A percentile compares a stretch with the other conserved stretches of the same genome.
phyloP scores from a whole-genome alignment of 1,284 basidiomycete genomes.

The Irpex sp. region DNA sequence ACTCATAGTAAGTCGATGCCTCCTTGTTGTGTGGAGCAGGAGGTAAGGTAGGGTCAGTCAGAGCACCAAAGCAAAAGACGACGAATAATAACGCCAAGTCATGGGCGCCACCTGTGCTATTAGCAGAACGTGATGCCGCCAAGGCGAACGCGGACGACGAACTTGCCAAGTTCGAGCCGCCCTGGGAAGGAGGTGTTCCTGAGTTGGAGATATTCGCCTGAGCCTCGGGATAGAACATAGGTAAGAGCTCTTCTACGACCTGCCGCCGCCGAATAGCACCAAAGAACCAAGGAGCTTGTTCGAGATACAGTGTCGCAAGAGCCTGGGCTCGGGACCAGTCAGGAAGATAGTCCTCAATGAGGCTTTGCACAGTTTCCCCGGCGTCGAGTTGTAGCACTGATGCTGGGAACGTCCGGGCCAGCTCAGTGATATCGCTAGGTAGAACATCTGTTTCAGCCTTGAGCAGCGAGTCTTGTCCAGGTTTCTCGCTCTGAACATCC shows the following conservation, averaged over 20 bases:
- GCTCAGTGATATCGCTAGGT: constrained; percentile 33
- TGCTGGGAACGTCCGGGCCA: constrained; percentile 35
- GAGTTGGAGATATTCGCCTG: not conserved
- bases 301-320: constrained; percentile 61
- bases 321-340: constrained; percentile 50
- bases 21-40: constrained; percentile 53
- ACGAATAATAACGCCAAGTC: constrained; percentile 54
- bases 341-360: constrained; percentile 50
- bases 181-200: constrained; percentile 7
- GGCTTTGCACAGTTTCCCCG: constrained; percentile 32
- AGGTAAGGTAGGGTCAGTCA: constrained; percentile 58
- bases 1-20: constrained; percentile 53
- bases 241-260: constrained; percentile 59
- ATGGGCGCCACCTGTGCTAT: constrained; percentile 35
- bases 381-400: constrained; percentile 12
- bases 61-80: constrained; percentile 56
- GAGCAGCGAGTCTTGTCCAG: constrained; percentile 2
- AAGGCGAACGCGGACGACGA: constrained; percentile 8
- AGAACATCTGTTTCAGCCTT: constrained; percentile 8
- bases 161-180: not conserved
- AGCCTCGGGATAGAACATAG: constrained; percentile 58
- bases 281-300: constrained; percentile 75
- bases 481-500: constrained; percentile 17
- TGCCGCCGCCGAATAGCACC: constrained; percentile 60
- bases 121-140: constrained; percentile 12